These are phyloP conservation scores for Russula foetens DNA, from an alignment of 768 basidiomycete species.

Conservation along the genomic window DNA sequence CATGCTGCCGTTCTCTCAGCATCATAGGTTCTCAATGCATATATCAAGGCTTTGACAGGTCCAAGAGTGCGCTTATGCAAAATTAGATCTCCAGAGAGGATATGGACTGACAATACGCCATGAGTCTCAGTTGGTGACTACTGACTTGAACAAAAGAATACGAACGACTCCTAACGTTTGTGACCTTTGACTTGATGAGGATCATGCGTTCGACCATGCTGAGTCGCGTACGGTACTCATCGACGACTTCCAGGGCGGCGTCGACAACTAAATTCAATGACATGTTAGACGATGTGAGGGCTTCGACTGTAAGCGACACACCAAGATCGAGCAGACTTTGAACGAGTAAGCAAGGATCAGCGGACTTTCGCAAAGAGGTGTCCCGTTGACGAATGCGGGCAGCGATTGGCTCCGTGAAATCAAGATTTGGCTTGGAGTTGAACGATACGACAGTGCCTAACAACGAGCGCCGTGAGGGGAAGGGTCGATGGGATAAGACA, in stretches of 20 bases:
- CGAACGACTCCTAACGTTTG: constrained; percentile 51
- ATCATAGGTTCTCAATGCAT: constrained; percentile 62
- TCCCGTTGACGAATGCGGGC: constrained; percentile 50
- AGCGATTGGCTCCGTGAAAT: constrained; percentile 48
- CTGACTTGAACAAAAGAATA: neutral
- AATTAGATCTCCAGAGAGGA: constrained; percentile 66
- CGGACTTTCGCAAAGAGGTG: constrained; percentile 47
- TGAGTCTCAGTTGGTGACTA: neutral
- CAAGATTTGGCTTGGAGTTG: constrained; percentile 36
- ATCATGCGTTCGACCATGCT: constrained; percentile 52
- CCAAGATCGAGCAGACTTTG: constrained; percentile 57
- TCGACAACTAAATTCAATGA: constrained; percentile 49
- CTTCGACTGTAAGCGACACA: constrained; percentile 16
- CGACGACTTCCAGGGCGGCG: constrained; percentile 56
- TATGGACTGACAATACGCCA: constrained; percentile 44
- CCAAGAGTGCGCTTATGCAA: constrained; percentile 67
- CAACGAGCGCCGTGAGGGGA: neutral
- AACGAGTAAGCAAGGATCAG: constrained; percentile 61
- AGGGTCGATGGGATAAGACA: neutral
- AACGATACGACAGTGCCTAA: constrained; percentile 60
- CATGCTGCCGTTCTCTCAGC: constrained; percentile 57
- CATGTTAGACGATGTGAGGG: neutral
- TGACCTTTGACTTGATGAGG: constrained; percentile 51
- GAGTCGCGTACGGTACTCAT: constrained; percentile 58
- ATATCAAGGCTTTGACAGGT: constrained; percentile 61